phyloP scores from a whole-genome alignment of 192 early-diverging fungal genomes.

The Hyaloraphidium curvatum region DNA sequence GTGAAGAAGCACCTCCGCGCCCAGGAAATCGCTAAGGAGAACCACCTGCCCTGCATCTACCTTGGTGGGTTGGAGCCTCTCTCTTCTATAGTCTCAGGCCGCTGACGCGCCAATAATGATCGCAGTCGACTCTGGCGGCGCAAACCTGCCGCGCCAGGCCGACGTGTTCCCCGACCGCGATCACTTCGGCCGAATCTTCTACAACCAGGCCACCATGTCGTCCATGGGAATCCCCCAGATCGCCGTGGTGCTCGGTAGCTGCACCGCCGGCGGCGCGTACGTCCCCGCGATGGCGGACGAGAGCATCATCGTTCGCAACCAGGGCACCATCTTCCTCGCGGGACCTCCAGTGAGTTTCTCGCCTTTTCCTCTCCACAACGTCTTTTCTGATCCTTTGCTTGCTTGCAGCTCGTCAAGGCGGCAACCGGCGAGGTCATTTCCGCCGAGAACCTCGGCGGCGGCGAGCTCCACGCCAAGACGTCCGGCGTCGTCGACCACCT shows the following conservation, averaged over 20 bases:
- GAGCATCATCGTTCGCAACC: slow-evolving; percentile 82
- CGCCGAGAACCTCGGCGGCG: slow-evolving; percentile 87
- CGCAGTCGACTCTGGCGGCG: slow-evolving; percentile 81
- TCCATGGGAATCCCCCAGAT: slow-evolving; percentile 76
- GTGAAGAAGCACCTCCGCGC: slow-evolving; percentile 96
- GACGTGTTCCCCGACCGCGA: slow-evolving; percentile 92
- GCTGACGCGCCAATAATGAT: no score
- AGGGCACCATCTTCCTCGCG: slow-evolving; percentile 92
- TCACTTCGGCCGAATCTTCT: slow-evolving; percentile 78
- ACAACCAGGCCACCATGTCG: slow-evolving; percentile 73
- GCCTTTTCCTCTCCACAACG: neutral
- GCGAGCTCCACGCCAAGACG: slow-evolving; percentile 81
- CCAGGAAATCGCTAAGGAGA: slow-evolving; percentile 89
- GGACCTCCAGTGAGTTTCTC: slow-evolving; percentile 52
- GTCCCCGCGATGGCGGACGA: slow-evolving; percentile 98
- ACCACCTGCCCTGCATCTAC: slow-evolving; percentile 85
- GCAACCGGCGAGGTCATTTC: slow-evolving; percentile 88
- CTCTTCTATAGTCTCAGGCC: neutral
- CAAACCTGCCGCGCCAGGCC: slow-evolving; percentile 79
- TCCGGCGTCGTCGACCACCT: slow-evolving; percentile 93
- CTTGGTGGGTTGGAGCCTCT: slow-evolving; percentile 19
- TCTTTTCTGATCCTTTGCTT: neutral
- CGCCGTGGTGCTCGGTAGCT: slow-evolving; percentile 92
- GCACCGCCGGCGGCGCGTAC: slow-evolving; percentile 93
- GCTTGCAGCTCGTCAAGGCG: slow-evolving; percentile 55